These are phyloP conservation scores for Calycina marina DNA, from an alignment of 2,329 filamentous ascomycete genomes.

Conservation along the genomic window DNA sequence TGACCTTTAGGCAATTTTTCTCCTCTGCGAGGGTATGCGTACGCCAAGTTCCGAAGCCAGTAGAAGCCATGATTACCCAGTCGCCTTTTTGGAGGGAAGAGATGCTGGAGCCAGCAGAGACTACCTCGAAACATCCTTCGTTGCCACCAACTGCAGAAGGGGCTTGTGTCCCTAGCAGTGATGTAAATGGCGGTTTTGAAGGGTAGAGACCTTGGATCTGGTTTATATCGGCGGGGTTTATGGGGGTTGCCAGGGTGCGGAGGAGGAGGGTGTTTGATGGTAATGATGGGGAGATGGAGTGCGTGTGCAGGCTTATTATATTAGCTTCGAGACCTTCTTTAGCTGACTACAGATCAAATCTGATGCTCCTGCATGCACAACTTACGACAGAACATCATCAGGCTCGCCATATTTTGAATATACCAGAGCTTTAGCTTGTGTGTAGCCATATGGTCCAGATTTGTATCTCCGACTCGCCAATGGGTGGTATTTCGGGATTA, in stretches of 20 bases:
- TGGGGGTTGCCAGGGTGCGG: constrained; percentile 76
- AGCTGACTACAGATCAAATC: constrained; percentile 45
- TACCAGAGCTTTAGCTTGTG: constrained; percentile 69
- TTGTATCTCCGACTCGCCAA: constrained; percentile 26
- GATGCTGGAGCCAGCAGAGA: constrained; percentile 44
- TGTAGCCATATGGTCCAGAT: constrained; percentile 59
- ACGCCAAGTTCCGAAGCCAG: constrained; percentile 85
- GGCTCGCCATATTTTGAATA: constrained; percentile 66
- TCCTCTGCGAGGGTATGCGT: constrained; percentile 65
- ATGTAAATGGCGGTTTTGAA: constrained; percentile 63
- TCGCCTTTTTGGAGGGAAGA: constrained; percentile 54
- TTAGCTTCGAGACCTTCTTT: constrained; percentile 4
- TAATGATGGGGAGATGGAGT: constrained; percentile 64
- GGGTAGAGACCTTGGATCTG: constrained; percentile 96
- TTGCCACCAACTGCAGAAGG: constrained; percentile 75
- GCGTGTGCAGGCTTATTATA: constrained; percentile 44
- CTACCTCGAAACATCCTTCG: constrained; percentile 87
- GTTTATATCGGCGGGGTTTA: constrained; percentile 97
- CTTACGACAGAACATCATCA: constrained; percentile 48
- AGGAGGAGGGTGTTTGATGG: constrained; percentile 56
- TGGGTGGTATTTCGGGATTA: constrained; percentile 5
- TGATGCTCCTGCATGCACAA: no score
- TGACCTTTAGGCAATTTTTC: constrained; percentile 50
- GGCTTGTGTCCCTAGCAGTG: constrained; percentile 57
- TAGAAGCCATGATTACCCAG: constrained; percentile 80